Percentiles rank a stretch among this genome's conserved stretches.
Conservation (phyloP, 2,329 filamentous ascomycete genomes). For the Simplicillium aogashimaense region DNA sequence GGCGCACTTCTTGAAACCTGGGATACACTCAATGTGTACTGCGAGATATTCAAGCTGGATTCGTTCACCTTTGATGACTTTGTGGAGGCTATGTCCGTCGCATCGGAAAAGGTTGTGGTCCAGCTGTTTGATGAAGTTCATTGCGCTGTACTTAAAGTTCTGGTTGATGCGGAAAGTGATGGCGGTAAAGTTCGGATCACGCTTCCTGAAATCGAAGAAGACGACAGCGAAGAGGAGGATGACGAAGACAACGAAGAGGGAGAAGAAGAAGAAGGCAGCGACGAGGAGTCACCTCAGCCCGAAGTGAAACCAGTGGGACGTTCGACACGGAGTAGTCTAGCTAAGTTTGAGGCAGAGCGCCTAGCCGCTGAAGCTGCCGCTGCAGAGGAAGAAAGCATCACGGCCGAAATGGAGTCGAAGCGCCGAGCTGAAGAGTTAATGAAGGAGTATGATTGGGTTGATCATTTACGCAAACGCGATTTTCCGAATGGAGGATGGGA, state of each 20-base stretch:
- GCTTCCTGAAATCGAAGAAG: constrained; percentile 64
- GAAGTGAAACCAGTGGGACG: constrained; percentile 57
- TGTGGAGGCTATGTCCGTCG: constrained; percentile 73
- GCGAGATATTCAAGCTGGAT: constrained; percentile 85
- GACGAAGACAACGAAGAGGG: constrained; percentile 48
- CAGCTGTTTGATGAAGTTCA: constrained; percentile 86
- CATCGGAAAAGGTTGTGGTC: constrained; percentile 63
- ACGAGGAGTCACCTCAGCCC: constrained; percentile 55
- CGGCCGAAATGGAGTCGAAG: constrained; percentile 37
- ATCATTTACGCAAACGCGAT: constrained; percentile 71
- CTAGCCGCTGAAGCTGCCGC: constrained; percentile 50
- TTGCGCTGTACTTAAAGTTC: constrained; percentile 78
- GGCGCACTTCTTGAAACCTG: constrained; percentile 81
- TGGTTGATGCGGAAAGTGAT: constrained; percentile 66
- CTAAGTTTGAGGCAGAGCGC: constrained; percentile 67
- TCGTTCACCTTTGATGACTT: constrained; percentile 98
- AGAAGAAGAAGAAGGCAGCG: constrained; percentile 44
- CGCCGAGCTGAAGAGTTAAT: constrained; percentile 72
- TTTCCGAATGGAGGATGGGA: constrained; percentile 89
- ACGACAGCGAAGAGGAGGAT: constrained; percentile 57
- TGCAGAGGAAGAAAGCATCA: constrained; percentile 37
- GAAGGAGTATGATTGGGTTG: constrained; percentile 70
- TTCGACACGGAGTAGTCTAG: constrained; percentile 76
- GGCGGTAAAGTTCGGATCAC: constrained; percentile 72
- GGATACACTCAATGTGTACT: constrained; percentile 98